Evolutionary conservation across 2,329 filamentous ascomycete species (phyloP), one percentile per base, ranked within the genome.

Genomic region (Cladosporium cucumerinum): DNA sequence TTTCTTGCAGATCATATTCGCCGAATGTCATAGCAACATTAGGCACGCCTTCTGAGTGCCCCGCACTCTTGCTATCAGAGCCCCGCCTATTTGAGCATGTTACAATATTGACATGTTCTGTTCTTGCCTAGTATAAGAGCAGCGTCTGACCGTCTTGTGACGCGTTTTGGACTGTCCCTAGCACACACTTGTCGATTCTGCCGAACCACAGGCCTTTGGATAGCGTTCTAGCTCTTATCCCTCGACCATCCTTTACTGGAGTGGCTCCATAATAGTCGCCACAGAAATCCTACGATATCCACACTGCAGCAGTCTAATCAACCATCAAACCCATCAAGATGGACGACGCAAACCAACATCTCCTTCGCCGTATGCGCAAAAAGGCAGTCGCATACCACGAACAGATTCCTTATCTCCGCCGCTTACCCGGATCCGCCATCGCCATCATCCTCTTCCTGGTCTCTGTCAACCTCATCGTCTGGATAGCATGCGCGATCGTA

Each of bases 401-500:
- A 57, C 79, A 80, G 5, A 77, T 85, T 26, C 86, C 86, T 0
- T 84, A 83, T 10, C 73, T 89, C 14, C 78, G 82, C 34, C 84
- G 80, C 64, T 78, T 88, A 4, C 86, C 86, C 0, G 81, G 87
- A 5, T 75, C 81, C 1, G 85, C 84, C 0, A 78, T 88, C 46
- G 82, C 82, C 1, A 86, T 88, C 32, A 86, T 88, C 30, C 55
- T 81, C 1, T 75, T 84, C 0, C 75, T 89, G 48, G 78, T 83
- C 1, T 57, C 81, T 4, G 74, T 86, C 60, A 88, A 89, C 73
- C 70, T 84, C 3, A 61, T 85, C 2, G 84, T 86, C 10, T 89
- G 86, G 86, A 78, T 82, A 57, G 83, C 81, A 25, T 82, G 83
- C 11, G 86, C 81, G 11, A 81, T 87, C 67, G 82, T 88, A 3